Evolutionary conservation across 192 early-diverging fungal genomes (phyloP).

Genomic region (Cetraspora pellucida): DNA sequence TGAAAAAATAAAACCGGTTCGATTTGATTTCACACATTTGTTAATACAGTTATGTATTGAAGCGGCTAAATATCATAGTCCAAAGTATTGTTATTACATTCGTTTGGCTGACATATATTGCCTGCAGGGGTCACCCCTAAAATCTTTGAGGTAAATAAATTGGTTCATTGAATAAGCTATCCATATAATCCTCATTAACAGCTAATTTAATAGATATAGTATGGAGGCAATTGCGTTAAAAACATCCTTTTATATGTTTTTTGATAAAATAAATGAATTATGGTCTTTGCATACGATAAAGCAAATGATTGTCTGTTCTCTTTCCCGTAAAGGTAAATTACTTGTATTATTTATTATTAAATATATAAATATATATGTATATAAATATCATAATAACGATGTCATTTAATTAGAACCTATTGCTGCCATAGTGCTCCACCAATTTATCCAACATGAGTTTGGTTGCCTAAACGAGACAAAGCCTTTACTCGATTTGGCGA

Average conservation of each 20-base stretch:
- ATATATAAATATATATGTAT: not conserved
- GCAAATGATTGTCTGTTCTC: slow-evolving; percentile 13
- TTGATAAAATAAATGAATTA: not conserved
- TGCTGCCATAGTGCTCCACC: slow-evolving; percentile 10
- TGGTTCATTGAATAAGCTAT: not conserved
- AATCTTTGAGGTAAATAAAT: slow-evolving; percentile 9
- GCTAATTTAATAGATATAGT: not conserved
- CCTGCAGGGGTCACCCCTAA: not conserved
- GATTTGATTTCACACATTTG: not conserved
- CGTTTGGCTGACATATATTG: not conserved
- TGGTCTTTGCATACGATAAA: not conserved
- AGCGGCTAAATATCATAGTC: not conserved
- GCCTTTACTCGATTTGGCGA: not conserved
- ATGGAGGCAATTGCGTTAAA: not conserved
- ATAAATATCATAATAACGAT: not conserved
- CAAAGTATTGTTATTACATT: slow-evolving; percentile 9
- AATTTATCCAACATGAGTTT: not conserved
- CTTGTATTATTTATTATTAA: not conserved
- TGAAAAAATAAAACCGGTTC: not conserved
- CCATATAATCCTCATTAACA: not conserved
- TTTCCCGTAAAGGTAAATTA: slow-evolving; percentile 16
- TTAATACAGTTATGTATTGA: not conserved
- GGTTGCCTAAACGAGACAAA: not conserved
- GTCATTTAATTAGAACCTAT: not conserved
- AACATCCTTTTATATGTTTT: not conserved